phyloP scores from a whole-genome alignment of 495 filamentous ascomycete species.

The Delitschia confertaspora region DNA sequence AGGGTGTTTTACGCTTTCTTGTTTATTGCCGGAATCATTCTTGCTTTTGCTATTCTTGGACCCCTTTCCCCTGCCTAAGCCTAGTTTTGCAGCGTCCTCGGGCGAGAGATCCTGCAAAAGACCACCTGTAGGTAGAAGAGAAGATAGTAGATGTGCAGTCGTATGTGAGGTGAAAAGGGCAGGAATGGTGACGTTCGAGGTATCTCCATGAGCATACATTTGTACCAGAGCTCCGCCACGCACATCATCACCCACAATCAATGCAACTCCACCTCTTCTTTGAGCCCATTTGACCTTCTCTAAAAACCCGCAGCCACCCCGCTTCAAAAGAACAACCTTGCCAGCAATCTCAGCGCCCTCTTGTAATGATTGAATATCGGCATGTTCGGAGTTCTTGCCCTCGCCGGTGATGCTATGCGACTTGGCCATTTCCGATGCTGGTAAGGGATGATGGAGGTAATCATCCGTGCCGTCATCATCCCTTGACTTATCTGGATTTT shows the following conservation, averaged over 20 bases:
- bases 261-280: slow-evolving; percentile 71
- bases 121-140: slow-evolving; percentile 66
- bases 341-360: slow-evolving; percentile 90
- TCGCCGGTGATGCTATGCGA: slow-evolving; percentile 30
- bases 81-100: slow-evolving; percentile 41
- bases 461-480: slow-evolving; percentile 85
- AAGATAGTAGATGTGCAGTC: slow-evolving; percentile 86
- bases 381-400: slow-evolving; percentile 50
- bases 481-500: not conserved
- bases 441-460: slow-evolving; percentile 65
- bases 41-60: slow-evolving; percentile 11
- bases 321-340: slow-evolving; percentile 80
- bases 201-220: slow-evolving; percentile 95
- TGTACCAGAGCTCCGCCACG: slow-evolving; percentile 77
- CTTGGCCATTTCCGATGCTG: slow-evolving; percentile 38
- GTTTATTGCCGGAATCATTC: slow-evolving; percentile 10
- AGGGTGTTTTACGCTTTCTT: slow-evolving; percentile 16
- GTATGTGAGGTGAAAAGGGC: slow-evolving; percentile 92
- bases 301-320: slow-evolving; percentile 91
- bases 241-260: slow-evolving; percentile 92
- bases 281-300: slow-evolving; percentile 98
- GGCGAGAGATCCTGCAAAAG: slow-evolving; percentile 44
- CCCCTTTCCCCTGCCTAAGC: slow-evolving; percentile 16
- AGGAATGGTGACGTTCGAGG: slow-evolving; percentile 87
- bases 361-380: slow-evolving; percentile 91